phyloP scores from a whole-genome alignment of 78 protist genomes.

The Pigoraptor vietnamica region DNA sequence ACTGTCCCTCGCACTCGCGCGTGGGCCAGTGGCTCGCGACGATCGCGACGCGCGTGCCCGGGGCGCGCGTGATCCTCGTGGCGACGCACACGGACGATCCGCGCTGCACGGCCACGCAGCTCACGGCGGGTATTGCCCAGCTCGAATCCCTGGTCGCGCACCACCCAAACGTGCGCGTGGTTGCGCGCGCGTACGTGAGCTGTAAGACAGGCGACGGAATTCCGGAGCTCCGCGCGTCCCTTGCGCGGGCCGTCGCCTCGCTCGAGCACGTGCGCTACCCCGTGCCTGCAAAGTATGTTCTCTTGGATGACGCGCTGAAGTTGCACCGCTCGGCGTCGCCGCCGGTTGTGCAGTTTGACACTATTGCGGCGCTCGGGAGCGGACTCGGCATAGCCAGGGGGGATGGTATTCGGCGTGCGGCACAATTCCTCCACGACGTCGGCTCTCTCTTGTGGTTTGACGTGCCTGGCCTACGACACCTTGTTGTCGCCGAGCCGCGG shows the following conservation, averaged over 20 bases:
- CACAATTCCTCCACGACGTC: not conserved
- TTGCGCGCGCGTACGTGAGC: not conserved
- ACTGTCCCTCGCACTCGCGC: not conserved
- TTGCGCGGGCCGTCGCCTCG: not conserved
- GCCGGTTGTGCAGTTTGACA: not conserved
- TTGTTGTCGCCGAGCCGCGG: not conserved
- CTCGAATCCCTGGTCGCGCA: not conserved
- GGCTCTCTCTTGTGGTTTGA: not conserved
- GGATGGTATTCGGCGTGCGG: not conserved
- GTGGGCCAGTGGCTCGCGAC: not conserved
- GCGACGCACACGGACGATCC: not conserved
- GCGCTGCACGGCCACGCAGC: not conserved
- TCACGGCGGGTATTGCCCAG: not conserved
- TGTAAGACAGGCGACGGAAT: not conserved
- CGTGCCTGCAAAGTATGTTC: not conserved
- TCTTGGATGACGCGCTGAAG: not conserved
- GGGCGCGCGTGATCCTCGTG: not conserved
- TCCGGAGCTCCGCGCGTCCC: not conserved
- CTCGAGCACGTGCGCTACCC: not conserved
- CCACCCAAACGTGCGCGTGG: not conserved
- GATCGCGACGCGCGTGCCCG: not conserved
- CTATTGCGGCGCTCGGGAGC: not conserved
- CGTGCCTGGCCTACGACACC: not conserved
- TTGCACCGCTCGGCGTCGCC: not conserved
- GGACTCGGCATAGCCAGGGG: not conserved